Conservation (phyloP, 305 asterid genomes). For the Euphrasia arctica region DNA sequence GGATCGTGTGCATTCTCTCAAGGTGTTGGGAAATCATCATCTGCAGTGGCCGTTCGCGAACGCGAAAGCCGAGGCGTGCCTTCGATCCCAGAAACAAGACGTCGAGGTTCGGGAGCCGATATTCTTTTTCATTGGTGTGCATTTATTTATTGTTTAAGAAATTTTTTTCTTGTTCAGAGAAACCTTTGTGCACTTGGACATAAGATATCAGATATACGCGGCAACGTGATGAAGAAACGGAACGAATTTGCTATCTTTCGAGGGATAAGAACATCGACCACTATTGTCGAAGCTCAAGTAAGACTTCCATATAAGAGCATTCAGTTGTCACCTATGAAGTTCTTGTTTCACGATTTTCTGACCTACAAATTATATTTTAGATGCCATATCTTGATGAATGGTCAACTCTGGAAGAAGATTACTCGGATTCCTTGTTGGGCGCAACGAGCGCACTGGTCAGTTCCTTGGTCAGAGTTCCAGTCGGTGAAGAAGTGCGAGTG, state of each 20-base stretch:
- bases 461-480: constrained; percentile 67
- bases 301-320: constrained; percentile 18
- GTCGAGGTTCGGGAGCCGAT: constrained; percentile 51
- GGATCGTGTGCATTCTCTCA: constrained; percentile 62
- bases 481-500: constrained; percentile 66
- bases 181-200: constrained; percentile 50
- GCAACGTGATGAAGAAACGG: constrained; percentile 45
- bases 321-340: neutral
- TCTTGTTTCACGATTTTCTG: neutral
- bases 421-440: constrained; percentile 50
- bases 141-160: neutral
- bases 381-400: constrained; percentile 78
- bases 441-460: constrained; percentile 51
- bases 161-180: constrained; percentile 33
- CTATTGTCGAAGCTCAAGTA: constrained; percentile 69
- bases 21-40: constrained; percentile 58
- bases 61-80: constrained; percentile 66
- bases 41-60: constrained; percentile 81
- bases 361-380: constrained; percentile 25
- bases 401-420: constrained; percentile 63
- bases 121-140: neutral
- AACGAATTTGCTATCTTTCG: constrained; percentile 44
- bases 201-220: constrained; percentile 50
- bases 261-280: constrained; percentile 37
- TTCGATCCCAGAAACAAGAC: constrained; percentile 49